A percentile compares a stretch with the other conserved stretches of the same genome.
Evolutionary conservation across 345 rosid genomes (phyloP).

Genomic region (Streptanthus diversifolius): DNA sequence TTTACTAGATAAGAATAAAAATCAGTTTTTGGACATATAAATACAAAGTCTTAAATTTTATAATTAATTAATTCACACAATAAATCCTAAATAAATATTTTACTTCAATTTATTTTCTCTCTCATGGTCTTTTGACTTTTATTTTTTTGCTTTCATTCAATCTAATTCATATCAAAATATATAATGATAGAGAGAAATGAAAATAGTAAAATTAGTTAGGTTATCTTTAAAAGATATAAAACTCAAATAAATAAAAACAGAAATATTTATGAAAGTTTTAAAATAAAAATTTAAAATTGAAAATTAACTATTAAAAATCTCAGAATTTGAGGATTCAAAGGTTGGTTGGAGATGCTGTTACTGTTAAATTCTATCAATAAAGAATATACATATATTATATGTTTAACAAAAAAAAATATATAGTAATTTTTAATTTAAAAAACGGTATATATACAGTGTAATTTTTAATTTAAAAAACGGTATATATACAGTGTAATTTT

Average conservation of each 20-base stretch:
- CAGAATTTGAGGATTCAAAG: background rate
- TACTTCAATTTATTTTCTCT: background rate
- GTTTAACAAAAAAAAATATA: too few relatives aligned
- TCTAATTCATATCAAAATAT: background rate
- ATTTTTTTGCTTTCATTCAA: background rate
- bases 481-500: too few relatives aligned
- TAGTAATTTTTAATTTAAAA: too few relatives aligned
- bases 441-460: too few relatives aligned
- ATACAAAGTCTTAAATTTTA: background rate
- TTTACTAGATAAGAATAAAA: too few relatives aligned
- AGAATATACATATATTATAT: too few relatives aligned
- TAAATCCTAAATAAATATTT: background rate
- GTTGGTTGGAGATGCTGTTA: background rate
- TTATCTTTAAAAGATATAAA: background rate
- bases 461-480: too few relatives aligned
- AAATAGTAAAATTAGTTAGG: background rate
- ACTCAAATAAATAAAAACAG: background rate
- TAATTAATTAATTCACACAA: background rate
- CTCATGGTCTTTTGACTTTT: background rate
- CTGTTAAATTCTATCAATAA: too few relatives aligned
- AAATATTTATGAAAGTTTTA: background rate
- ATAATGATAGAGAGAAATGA: background rate
- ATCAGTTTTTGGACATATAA: background rate
- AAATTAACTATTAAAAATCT: background rate
- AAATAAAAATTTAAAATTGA: background rate